Evolutionary conservation across 2,329 filamentous ascomycete genomes (phyloP), one percentile per base, ranked within the genome.

Genomic region (Periconia macrospinosa): DNA sequence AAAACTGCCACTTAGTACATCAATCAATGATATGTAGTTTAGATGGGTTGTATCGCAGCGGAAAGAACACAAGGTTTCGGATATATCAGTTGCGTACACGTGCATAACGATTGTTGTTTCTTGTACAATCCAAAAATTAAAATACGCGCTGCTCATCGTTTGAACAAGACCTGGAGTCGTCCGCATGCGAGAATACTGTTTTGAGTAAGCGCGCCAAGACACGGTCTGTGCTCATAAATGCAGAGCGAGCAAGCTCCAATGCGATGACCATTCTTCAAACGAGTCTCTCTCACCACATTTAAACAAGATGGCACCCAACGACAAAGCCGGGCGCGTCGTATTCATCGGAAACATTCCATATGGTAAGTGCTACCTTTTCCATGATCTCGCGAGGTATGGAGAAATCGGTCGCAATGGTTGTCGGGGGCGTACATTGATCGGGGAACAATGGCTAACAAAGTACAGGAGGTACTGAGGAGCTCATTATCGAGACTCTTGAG

Each of bases 401-500:
- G 20, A 13, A 47, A 14, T 19, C 37, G 8, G 33, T 23, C 42
- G 11, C n/a, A 17, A 11, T 33, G 19, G n/a, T 11, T 18, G 2
- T 18, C 23, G 15, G 40, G 7, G 13, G 19, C 20, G 9, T 44
- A 13, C 40, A n/a, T 42, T 47, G 23, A 27, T 27, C 5, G 23
- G 23, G 23, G 23, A 27, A 27, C 23, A 27, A 27, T 27, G 11
- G 48, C 50, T 43, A 52, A 58, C 52, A 41, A 30, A 23, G 18
- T 23, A 17, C 67, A 96, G 92, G 93, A 59, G 86, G 97, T 60
- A 96, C 92, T 30, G 94, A 99, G 77, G 92, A 97, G 73, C 90
- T 96, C 73, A 96, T 99, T 66, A 89, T 88, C 70, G 91, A 97
- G 65, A 96, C 96, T 56, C 95, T 97, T 74, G 90, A 87, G 71